Conservation (phyloP, 768 basidiomycete species). For the Polyporus arcularius region DNA sequence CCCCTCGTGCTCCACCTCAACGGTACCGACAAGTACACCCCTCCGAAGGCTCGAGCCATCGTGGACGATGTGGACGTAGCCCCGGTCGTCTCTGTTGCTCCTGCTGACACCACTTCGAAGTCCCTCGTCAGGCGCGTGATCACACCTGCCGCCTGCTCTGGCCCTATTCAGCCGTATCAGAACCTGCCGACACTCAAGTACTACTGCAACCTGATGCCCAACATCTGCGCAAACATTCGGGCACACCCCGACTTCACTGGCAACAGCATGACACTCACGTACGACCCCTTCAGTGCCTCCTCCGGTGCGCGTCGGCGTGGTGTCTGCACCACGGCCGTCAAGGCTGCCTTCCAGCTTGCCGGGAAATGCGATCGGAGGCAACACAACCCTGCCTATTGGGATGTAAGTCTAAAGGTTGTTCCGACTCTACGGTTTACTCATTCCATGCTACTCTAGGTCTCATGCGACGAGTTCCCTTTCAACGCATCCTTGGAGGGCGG, state of each 20-base stretch:
- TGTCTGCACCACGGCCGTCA: neutral
- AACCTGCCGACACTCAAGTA: conserved; percentile 5
- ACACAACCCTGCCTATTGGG: conserved; percentile 4
- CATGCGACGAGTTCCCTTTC: conserved; percentile 14
- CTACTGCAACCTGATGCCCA: conserved; percentile 5
- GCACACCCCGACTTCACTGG: neutral
- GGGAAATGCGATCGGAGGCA: conserved; percentile 5
- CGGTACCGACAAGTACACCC: neutral
- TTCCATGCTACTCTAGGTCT: neutral
- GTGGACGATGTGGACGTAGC: neutral
- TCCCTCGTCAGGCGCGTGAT: neutral
- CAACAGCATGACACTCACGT: conserved; percentile 1
- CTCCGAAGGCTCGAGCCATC: neutral
- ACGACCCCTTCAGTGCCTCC: conserved; percentile 1
- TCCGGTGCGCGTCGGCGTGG: neutral
- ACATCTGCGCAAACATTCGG: conserved; percentile 9
- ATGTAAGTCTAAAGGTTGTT: neutral
- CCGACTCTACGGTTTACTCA: too few relatives aligned
- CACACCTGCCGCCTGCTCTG: neutral
- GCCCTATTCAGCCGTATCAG: neutral
- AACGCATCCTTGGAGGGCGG: conserved; percentile 5
- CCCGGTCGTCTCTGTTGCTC: neutral
- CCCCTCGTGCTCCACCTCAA: neutral
- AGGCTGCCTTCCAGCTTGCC: neutral
- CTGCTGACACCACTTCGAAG: neutral